A percentile compares a stretch with the other conserved stretches of the same genome.
Evolutionary conservation across 1,284 basidiomycete genomes (phyloP).

Genomic region (Athelia sp.): DNA sequence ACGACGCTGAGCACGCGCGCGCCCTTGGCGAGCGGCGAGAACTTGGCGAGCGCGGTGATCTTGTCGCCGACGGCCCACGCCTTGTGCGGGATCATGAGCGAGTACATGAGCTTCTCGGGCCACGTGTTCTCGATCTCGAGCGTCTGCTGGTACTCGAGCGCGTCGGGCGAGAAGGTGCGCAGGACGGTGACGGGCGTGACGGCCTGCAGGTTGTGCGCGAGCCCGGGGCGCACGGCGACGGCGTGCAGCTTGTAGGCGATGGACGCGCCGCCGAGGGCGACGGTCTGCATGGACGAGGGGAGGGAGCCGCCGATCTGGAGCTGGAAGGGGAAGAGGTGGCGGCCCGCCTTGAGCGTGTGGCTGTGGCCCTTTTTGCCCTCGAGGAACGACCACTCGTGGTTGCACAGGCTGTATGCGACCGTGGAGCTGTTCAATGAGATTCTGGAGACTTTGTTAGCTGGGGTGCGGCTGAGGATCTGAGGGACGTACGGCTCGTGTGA

Average conservation of each 20-base stretch:
- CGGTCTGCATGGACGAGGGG: slow-evolving; percentile 70
- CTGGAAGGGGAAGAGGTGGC: slow-evolving; percentile 85
- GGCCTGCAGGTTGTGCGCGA: slow-evolving; percentile 68
- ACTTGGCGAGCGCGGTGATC: slow-evolving; percentile 79
- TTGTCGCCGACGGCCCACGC: slow-evolving; percentile 89
- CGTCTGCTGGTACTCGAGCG: slow-evolving; percentile 92
- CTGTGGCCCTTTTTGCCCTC: slow-evolving; percentile 72
- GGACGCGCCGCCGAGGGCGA: slow-evolving; percentile 54
- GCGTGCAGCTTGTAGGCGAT: slow-evolving; percentile 87
- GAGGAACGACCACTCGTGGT: slow-evolving; percentile 87
- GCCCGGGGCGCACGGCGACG: slow-evolving; percentile 69
- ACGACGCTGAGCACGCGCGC: slow-evolving; percentile 65
- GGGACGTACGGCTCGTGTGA: slow-evolving; percentile 61
- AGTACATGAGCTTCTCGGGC: slow-evolving; percentile 94
- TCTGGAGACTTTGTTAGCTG: slow-evolving; percentile 3
- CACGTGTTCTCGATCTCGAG: slow-evolving; percentile 94
- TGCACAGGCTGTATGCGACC: slow-evolving; percentile 66
- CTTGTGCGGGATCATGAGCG: slow-evolving; percentile 81
- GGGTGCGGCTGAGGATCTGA: slow-evolving; percentile 3
- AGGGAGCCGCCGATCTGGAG: slow-evolving; percentile 77
- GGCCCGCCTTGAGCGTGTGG: slow-evolving; percentile 88
- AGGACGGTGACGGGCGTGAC: slow-evolving; percentile 61
- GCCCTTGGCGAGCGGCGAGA: slow-evolving; percentile 84
- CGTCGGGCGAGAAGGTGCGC: slow-evolving; percentile 73
- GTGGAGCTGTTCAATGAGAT: slow-evolving; percentile 40